Conservation (phyloP, 148 eudicot species). For the Rhododendron simsii region DNA sequence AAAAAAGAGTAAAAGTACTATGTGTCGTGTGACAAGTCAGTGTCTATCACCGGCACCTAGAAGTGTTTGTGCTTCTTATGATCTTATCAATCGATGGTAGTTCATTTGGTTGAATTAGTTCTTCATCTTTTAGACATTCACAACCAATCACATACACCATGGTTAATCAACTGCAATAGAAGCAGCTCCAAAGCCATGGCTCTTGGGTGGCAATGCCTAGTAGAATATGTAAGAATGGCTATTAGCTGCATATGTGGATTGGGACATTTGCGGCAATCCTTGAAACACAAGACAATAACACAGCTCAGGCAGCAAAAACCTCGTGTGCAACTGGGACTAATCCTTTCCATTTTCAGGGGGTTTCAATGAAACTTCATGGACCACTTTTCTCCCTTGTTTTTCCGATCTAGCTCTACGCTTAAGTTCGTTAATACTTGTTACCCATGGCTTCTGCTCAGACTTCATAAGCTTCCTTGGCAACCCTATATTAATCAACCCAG, state of each 20-base stretch:
- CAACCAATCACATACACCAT: background rate
- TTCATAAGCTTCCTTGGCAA: conserved; percentile 34
- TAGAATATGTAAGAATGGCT: background rate
- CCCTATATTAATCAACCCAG: conserved; percentile 13
- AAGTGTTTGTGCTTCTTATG: background rate
- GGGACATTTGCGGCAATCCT: conserved; percentile 18
- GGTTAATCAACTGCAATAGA: background rate
- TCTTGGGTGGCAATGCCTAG: background rate
- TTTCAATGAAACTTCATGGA: conserved; percentile 21
- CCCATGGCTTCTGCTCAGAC: conserved; percentile 42
- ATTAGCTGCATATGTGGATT: conserved; percentile 32
- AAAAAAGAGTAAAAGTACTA: background rate
- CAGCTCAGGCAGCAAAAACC: conserved; percentile 29
- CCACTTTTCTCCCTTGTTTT: conserved; percentile 25
- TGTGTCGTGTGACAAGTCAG: background rate
- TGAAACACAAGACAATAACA: conserved; percentile 24
- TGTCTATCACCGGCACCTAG: background rate
- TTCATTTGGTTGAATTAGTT: background rate
- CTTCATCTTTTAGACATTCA: background rate
- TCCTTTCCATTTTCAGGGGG: conserved; percentile 42
- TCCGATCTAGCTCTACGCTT: conserved; percentile 40
- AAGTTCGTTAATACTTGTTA: conserved; percentile 34
- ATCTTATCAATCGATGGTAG: background rate
- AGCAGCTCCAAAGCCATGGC: background rate
- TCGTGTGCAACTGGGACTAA: conserved; percentile 35